A percentile compares a stretch with the other conserved stretches of the same genome.
phyloP scores from a whole-genome alignment of 148 eudicot genomes.

The Rhododendron henanense region DNA sequence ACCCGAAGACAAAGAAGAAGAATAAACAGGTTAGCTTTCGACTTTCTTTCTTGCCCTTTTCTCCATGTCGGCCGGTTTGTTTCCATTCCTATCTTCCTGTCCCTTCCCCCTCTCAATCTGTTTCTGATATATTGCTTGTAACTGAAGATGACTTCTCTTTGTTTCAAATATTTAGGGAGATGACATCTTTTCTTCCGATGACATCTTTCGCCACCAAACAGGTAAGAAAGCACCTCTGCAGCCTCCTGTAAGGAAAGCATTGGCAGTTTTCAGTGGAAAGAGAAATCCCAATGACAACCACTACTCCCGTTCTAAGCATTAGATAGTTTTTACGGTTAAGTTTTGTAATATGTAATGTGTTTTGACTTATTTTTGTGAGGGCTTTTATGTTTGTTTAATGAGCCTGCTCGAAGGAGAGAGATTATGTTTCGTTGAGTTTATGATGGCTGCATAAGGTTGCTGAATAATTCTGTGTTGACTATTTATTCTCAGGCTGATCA shows the following conservation, averaged over 20 bases:
- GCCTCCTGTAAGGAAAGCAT: conserved; percentile 84
- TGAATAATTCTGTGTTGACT: not conserved
- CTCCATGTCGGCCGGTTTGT: not conserved
- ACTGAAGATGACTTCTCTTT: not conserved
- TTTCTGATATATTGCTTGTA: not conserved
- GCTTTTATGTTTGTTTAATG: not conserved
- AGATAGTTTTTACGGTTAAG: not conserved
- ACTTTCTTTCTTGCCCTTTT: not conserved
- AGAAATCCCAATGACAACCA: conserved; percentile 94
- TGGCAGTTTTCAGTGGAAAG: conserved; percentile 80
- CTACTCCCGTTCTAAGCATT: conserved; percentile 61
- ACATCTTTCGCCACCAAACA: conserved; percentile 53
- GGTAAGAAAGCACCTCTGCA: conserved; percentile 58
- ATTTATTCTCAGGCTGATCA: not conserved
- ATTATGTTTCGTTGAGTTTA: not conserved
- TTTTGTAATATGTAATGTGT: not conserved
- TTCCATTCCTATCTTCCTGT: not conserved
- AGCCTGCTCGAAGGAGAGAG: not conserved
- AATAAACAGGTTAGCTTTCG: conserved; percentile 40
- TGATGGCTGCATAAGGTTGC: not conserved
- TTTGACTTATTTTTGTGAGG: not conserved
- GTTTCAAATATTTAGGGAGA: conserved; percentile 37
- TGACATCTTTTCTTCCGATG: conserved; percentile 48
- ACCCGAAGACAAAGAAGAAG: conserved; percentile 78
- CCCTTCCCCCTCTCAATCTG: not conserved